phyloP scores from a whole-genome alignment of 169 alveolate genomes.

The Amoebophrya sp. region DNA sequence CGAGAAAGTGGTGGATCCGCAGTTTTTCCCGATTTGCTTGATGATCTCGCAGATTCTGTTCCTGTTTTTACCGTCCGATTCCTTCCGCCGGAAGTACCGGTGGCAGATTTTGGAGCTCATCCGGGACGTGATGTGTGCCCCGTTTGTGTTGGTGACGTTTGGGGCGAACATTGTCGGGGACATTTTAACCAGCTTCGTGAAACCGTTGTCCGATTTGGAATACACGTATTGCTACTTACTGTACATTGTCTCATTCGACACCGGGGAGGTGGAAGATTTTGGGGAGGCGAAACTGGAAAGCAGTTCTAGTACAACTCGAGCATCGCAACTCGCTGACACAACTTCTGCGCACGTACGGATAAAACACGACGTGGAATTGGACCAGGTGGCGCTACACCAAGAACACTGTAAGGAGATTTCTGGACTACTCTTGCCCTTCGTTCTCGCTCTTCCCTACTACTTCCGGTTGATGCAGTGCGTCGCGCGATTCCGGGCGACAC shows the following conservation, averaged over 20 bases:
- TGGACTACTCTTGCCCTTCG: neutral
- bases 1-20: neutral
- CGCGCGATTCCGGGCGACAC: neutral
- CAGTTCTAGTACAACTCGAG: too few species aligned
- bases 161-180: conserved; percentile 67
- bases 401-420: neutral
- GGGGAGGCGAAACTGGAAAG: too few species aligned
- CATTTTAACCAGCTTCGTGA: conserved; percentile 61
- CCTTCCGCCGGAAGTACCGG: conserved; percentile 54
- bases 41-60: conserved; percentile 49
- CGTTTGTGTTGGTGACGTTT: conserved; percentile 51
- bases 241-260: too few species aligned
- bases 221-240: conserved; percentile 56
- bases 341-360: too few species aligned
- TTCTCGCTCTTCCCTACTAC: neutral
- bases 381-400: too few species aligned
- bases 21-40: conserved; percentile 44
- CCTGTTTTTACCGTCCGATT: conserved; percentile 52
- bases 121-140: conserved; percentile 43
- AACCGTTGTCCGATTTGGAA: conserved; percentile 65
- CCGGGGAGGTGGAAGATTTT: too few species aligned
- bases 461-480: conserved; percentile 22
- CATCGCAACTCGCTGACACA: too few species aligned
- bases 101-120: conserved; percentile 51
- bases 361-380: too few species aligned